Evolutionary conservation across 306 rosid species (phyloP).

Genomic region (Castanea sativa): DNA sequence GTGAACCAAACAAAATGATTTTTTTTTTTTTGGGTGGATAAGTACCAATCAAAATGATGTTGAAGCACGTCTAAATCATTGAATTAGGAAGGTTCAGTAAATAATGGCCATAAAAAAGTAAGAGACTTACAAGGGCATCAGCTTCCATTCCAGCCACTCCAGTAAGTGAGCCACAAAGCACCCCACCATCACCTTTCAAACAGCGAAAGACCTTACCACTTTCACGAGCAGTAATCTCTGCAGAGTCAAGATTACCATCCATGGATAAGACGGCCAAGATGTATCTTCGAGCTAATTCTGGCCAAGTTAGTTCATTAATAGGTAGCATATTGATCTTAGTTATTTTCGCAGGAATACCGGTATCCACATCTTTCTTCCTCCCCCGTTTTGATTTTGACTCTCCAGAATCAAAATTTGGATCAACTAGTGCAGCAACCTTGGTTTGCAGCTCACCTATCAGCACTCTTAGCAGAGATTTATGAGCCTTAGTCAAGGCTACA

Average conservation of each 20-base stretch:
- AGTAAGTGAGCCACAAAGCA: conserved; percentile 95
- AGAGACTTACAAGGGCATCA: conserved; percentile 85
- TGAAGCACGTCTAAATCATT: neutral
- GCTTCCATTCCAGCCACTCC: conserved; percentile 99
- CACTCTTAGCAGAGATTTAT: conserved; percentile 74
- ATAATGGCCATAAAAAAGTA: conserved; percentile 16
- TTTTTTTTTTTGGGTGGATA: too few species aligned
- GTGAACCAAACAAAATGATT: neutral
- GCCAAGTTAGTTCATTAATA: conserved; percentile 96
- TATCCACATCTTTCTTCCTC: conserved; percentile 85
- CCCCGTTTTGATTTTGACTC: conserved; percentile 83
- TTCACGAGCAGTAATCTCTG: conserved; percentile 84
- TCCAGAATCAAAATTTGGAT: conserved; percentile 95
- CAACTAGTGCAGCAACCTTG: conserved; percentile 88
- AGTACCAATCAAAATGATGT: neutral
- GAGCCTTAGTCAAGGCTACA: conserved; percentile 82
- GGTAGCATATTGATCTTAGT: conserved; percentile 82
- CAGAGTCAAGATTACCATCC: conserved; percentile 93
- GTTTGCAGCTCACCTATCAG: conserved; percentile 81
- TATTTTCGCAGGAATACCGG: conserved; percentile 55
- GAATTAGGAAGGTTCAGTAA: neutral
- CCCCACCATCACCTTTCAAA: conserved; percentile 97
- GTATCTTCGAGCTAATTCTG: conserved; percentile 88
- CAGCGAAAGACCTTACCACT: conserved; percentile 93
- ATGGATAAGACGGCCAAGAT: conserved; percentile 80